A percentile compares a stretch with the other conserved stretches of the same genome.
phyloP scores from a whole-genome alignment of 225 moss, liverwort and hornwort species.

The Pleurozium schreberi region DNA sequence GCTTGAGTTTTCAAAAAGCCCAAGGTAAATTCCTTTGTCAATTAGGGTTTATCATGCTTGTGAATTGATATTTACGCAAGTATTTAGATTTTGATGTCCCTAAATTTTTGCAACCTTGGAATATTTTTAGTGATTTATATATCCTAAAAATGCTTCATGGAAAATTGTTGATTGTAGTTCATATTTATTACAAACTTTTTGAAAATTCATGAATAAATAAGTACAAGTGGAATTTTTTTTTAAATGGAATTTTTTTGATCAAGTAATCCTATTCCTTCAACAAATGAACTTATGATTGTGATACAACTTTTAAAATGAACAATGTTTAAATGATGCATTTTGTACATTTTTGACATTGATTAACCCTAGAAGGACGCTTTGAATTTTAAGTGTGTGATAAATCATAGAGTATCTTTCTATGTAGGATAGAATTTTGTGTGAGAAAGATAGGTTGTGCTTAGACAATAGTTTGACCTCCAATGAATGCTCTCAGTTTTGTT shows the following conservation, averaged over 20 bases:
- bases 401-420: no score
- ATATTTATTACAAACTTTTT: no score
- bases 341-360: background rate
- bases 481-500: no score
- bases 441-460: no score
- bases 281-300: fast-evolving
- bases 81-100: background rate
- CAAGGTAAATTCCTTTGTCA: background rate
- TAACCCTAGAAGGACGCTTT: no score
- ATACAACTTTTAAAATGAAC: background rate
- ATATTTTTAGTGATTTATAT: background rate
- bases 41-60: background rate
- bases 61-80: background rate
- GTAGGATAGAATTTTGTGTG: no score
- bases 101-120: background rate
- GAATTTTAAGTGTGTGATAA: no score
- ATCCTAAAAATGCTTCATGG: background rate
- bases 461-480: no score
- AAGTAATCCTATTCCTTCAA: background rate
- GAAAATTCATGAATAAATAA: background rate
- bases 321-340: fast-evolving
- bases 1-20: background rate
- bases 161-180: background rate
- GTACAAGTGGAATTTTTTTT: no score
- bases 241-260: fast-evolving